A percentile compares a stretch with the other conserved stretches of the same genome.
These are phyloP conservation scores for Aureobasidium sp. DNA, from an alignment of 2,329 filamentous ascomycete species.

Conservation along the genomic window DNA sequence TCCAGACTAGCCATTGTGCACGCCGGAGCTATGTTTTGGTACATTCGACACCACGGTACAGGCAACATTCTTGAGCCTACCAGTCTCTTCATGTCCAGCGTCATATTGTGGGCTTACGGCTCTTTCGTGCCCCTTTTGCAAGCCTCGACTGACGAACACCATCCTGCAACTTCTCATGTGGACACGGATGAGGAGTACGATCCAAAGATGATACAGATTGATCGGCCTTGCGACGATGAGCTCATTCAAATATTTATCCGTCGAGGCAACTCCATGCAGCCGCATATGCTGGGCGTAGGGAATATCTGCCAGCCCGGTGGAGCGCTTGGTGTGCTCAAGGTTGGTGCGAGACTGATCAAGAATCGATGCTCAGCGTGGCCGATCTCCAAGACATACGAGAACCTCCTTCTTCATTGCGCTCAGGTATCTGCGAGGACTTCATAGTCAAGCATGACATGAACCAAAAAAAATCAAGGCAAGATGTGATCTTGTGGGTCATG, in stretches of 20 bases:
- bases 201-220: slow-evolving; percentile 20
- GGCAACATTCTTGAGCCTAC: slow-evolving; percentile 18
- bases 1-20: slow-evolving; percentile 17
- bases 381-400: slow-evolving; percentile 8
- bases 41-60: slow-evolving; percentile 16
- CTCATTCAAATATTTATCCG: slow-evolving; percentile 21
- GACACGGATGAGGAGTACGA: slow-evolving; percentile 8
- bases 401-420: not conserved
- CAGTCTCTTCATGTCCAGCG: slow-evolving; percentile 13
- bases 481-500: not conserved
- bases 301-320: slow-evolving; percentile 17
- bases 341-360: slow-evolving; percentile 20
- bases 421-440: not conserved
- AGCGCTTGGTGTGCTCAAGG: slow-evolving; percentile 17
- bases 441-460: not conserved
- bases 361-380: slow-evolving; percentile 14
- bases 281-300: slow-evolving; percentile 19
- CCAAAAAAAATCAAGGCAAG: not conserved
- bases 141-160: not conserved
- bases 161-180: not conserved
- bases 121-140: slow-evolving; percentile 16
- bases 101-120: slow-evolving; percentile 18
- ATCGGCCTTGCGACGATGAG: slow-evolving; percentile 21
- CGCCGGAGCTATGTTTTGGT: slow-evolving; percentile 19
- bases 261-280: slow-evolving; percentile 19